phyloP scores from a whole-genome alignment of 768 basidiomycete species.

The Macrolepiota dolichaula region DNA sequence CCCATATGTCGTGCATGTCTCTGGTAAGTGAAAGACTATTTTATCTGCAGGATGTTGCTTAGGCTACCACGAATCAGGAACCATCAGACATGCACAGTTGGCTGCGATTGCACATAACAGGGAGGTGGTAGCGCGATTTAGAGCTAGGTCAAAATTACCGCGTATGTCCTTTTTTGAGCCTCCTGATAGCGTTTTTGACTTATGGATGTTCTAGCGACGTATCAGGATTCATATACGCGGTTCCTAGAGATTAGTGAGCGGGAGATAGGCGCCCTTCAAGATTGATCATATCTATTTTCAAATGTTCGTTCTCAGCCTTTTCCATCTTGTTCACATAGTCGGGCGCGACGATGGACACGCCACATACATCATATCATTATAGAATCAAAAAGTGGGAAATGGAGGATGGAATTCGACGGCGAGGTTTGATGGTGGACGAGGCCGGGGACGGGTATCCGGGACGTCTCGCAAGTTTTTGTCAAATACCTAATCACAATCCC shows the following conservation, averaged over 20 bases:
- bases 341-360: background rate
- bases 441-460: too few species aligned
- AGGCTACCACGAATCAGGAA: conserved; percentile 45
- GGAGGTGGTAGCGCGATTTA: conserved; percentile 63
- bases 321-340: too few species aligned
- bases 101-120: conserved; percentile 75
- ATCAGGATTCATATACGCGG: conserved; percentile 57
- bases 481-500: too few species aligned
- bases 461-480: too few species aligned
- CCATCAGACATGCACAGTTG: conserved; percentile 81
- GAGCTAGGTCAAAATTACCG: conserved; percentile 49
- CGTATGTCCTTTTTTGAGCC: conserved; percentile 31
- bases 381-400: too few species aligned
- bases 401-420: too few species aligned
- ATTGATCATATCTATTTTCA: conserved; percentile 31
- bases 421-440: too few species aligned
- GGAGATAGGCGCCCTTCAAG: conserved; percentile 67
- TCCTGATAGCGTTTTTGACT: background rate
- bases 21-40: conserved; percentile 46
- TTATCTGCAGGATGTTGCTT: background rate
- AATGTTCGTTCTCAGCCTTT: too few species aligned
- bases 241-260: conserved; percentile 54
- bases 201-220: conserved; percentile 34
- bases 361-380: background rate
- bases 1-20: conserved; percentile 77